A percentile compares a stretch with the other conserved stretches of the same genome.
These are phyloP conservation scores for Xerophyta viscosa DNA, from an alignment of 106 monocot species.

Conservation along the genomic window DNA sequence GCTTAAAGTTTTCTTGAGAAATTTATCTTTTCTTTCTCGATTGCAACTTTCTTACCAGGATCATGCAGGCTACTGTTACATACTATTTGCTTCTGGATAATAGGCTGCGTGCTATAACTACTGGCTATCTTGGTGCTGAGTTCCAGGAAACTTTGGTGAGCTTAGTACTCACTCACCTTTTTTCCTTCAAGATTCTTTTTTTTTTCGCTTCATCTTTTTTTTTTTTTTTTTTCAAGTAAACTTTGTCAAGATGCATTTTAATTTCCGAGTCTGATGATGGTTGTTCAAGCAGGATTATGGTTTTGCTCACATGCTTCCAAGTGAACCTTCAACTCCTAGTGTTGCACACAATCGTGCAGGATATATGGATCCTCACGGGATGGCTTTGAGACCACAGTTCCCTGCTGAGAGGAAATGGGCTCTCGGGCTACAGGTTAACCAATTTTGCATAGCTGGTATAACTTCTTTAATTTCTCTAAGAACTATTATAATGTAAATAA, in stretches of 20 bases:
- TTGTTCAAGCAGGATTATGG: slow-evolving; percentile 28
- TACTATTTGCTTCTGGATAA: slow-evolving; percentile 80
- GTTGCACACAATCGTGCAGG: slow-evolving; percentile 23
- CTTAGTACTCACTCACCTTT: not conserved
- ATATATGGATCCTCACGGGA: slow-evolving; percentile 49
- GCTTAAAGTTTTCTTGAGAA: not conserved
- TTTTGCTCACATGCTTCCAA: slow-evolving; percentile 14
- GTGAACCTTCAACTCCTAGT: slow-evolving; percentile 21
- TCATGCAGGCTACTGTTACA: slow-evolving; percentile 74
- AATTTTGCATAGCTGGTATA: slow-evolving; percentile 1
- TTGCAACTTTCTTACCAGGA: no score
- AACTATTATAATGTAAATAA: not conserved
- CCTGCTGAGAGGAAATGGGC: slow-evolving; percentile 82
- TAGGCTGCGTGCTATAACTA: slow-evolving; percentile 49
- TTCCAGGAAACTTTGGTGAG: slow-evolving; percentile 64
- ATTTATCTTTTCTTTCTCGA: no score
- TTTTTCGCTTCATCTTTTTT: not conserved
- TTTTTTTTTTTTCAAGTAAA: slow-evolving; percentile 2
- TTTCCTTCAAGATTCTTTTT: no score
- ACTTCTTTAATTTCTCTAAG: not conserved
- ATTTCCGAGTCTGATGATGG: not conserved
- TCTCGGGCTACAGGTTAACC: slow-evolving; percentile 72
- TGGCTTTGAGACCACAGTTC: slow-evolving; percentile 32
- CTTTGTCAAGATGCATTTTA: no score
- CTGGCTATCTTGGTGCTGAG: slow-evolving; percentile 71